Evolutionary conservation across 176 grass and related monocot genomes (phyloP).

Genomic region (Oryza punctata): DNA sequence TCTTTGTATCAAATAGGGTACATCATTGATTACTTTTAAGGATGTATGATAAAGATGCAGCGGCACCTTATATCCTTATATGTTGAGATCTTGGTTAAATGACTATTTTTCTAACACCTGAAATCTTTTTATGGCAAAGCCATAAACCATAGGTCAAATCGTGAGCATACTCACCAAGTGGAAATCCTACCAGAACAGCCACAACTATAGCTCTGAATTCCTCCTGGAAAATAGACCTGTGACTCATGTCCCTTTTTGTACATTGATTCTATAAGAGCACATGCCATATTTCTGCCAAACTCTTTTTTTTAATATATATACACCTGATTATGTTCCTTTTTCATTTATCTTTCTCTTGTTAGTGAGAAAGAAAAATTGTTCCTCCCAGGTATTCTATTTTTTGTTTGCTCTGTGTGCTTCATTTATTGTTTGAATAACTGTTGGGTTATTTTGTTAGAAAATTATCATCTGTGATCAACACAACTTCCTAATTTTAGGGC

Average conservation of each 20-base stretch:
- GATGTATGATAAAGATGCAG: background rate
- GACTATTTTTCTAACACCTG: conserved; percentile 7
- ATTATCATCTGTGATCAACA: conserved; percentile 10
- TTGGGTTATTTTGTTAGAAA: background rate
- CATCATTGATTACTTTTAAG: background rate
- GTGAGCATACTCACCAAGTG: background rate
- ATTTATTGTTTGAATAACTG: background rate
- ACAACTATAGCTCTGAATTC: conserved; percentile 5
- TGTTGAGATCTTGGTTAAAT: background rate
- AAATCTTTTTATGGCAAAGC: background rate
- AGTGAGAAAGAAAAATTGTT: background rate
- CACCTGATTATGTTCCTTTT: background rate
- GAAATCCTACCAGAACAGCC: conserved; percentile 6
- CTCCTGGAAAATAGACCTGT: background rate
- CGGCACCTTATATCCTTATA: background rate
- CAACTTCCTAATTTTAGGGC: conserved; percentile 15
- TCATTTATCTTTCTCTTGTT: background rate
- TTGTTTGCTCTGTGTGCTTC: background rate
- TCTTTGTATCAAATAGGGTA: conserved; percentile 7
- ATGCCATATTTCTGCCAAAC: conserved; percentile 9
- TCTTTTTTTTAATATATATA: background rate
- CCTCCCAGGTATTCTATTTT: background rate
- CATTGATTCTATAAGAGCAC: background rate
- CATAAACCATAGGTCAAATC: background rate
- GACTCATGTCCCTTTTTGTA: background rate